Percentiles rank a stretch among this genome's conserved stretches.
These are phyloP conservation scores for Exophiala phaeomuriformis DNA, from an alignment of 2,329 filamentous ascomycete species.

Conservation along the genomic window DNA sequence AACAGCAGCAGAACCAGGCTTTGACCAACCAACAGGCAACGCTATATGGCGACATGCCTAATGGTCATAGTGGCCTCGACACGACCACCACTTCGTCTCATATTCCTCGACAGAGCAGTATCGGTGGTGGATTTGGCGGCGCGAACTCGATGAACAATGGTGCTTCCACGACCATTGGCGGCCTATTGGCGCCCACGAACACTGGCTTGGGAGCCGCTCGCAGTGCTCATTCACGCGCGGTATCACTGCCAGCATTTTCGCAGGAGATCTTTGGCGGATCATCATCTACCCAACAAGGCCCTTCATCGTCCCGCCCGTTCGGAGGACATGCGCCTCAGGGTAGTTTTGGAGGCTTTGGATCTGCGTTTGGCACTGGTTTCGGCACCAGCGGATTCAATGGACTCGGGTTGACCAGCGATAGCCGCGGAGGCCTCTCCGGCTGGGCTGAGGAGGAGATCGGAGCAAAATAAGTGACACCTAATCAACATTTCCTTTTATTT, in stretches of 20 bases:
- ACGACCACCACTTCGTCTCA: constrained; percentile 26
- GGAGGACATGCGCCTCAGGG: constrained; percentile 34
- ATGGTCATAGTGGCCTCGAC: constrained; percentile 49
- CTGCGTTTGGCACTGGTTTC: constrained; percentile 49
- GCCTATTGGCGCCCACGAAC: constrained; percentile 66
- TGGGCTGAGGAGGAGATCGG: constrained; percentile 60
- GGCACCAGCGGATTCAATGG: constrained; percentile 50
- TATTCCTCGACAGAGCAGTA: constrained; percentile 39
- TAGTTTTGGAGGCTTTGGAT: constrained; percentile 53
- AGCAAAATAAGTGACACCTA: constrained; percentile 40
- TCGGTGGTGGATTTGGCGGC: constrained; percentile 24
- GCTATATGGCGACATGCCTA: constrained; percentile 62
- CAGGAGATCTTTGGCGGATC: constrained; percentile 49
- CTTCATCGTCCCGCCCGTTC: constrained; percentile 29
- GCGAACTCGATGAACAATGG: constrained; percentile 41
- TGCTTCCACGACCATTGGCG: constrained; percentile 63
- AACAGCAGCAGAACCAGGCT: constrained; percentile 57
- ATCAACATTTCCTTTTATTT: constrained; percentile 11
- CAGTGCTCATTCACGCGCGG: constrained; percentile 67
- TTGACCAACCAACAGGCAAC: constrained; percentile 70
- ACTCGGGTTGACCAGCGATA: constrained; percentile 51
- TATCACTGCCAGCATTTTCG: constrained; percentile 72
- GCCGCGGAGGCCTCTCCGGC: constrained; percentile 46
- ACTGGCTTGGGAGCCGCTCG: constrained; percentile 46
- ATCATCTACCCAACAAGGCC: constrained; percentile 26